Percentiles rank a stretch among this genome's conserved stretches.
Evolutionary conservation across 2,329 filamentous ascomycete species (phyloP).

Genomic region (Dothideomycetes sp.): DNA sequence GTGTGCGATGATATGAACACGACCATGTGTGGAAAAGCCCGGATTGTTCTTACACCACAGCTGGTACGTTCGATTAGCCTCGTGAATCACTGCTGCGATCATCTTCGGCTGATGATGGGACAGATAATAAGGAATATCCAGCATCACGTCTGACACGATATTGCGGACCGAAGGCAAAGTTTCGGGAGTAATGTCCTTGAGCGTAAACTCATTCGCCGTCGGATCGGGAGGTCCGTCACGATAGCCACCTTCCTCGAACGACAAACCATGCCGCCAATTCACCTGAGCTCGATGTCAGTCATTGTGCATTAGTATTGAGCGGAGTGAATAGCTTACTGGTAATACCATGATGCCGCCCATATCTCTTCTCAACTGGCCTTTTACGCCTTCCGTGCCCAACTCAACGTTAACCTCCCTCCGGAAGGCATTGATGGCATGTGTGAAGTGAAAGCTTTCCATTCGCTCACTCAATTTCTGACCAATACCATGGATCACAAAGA

Average conservation of each 20-base stretch:
- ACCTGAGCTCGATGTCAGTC: constrained; percentile 30
- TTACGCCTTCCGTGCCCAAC: constrained; percentile 62
- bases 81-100: constrained; percentile 75
- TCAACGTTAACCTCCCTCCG: constrained; percentile 79
- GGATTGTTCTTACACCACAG: constrained; percentile 93
- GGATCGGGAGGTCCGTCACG: constrained; percentile 45
- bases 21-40: constrained; percentile 63
- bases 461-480: constrained; percentile 92
- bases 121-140: constrained; percentile 96
- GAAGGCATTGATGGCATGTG: constrained; percentile 87
- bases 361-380: constrained; percentile 60
- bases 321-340: constrained; percentile 43
- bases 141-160: constrained; percentile 94
- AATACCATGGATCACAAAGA: constrained; percentile 89
- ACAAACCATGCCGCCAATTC: constrained; percentile 86
- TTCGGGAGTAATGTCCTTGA: constrained; percentile 85
- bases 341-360: constrained; percentile 88
- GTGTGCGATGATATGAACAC: constrained; percentile 86
- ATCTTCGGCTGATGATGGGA: constrained; percentile 94
- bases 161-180: constrained; percentile 84
- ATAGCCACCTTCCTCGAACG: constrained; percentile 66
- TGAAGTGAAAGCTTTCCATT: constrained; percentile 95
- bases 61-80: constrained; percentile 91
- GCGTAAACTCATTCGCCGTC: constrained; percentile 49
- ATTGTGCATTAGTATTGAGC: not conserved